Percentiles rank a stretch among this genome's conserved stretches.
These are phyloP conservation scores for Phytophthora brassicae DNA, from an alignment of 352 stramenopile species.

Conservation along the genomic window DNA sequence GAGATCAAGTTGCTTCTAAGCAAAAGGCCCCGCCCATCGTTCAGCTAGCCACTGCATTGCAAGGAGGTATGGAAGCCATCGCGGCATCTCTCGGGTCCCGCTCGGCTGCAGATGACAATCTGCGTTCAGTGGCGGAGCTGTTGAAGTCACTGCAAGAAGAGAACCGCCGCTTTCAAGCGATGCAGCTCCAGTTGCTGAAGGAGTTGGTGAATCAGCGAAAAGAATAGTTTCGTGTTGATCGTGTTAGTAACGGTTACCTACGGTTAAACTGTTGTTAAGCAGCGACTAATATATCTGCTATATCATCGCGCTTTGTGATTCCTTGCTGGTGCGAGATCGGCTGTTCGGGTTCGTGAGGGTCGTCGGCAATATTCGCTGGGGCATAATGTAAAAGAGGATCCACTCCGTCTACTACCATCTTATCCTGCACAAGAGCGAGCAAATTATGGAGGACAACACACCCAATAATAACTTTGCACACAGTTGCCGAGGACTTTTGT, in stretches of 20 bases:
- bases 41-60: constrained; percentile 1
- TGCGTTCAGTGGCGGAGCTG: not conserved
- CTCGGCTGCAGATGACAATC: not conserved
- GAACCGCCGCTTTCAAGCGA: not conserved
- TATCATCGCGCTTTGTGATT: constrained; percentile 7
- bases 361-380: not conserved
- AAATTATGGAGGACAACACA: constrained; percentile 20
- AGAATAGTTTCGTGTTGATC: not conserved
- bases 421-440: not conserved
- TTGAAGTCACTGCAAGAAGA: not conserved
- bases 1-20: not conserved
- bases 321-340: not conserved
- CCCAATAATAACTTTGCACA: not conserved
- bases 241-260: not conserved
- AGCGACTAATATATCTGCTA: not conserved
- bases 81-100: not conserved
- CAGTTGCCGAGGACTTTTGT: not conserved
- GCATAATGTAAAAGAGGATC: not conserved
- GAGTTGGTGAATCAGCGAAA: not conserved
- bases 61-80: constrained; percentile 1
- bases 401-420: not conserved
- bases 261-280: not conserved
- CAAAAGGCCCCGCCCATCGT: not conserved
- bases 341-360: not conserved
- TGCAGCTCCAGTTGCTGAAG: constrained; percentile 2